These are phyloP conservation scores for Theileria parva DNA, from an alignment of 169 alveolate genomes.

Conservation along the genomic window DNA sequence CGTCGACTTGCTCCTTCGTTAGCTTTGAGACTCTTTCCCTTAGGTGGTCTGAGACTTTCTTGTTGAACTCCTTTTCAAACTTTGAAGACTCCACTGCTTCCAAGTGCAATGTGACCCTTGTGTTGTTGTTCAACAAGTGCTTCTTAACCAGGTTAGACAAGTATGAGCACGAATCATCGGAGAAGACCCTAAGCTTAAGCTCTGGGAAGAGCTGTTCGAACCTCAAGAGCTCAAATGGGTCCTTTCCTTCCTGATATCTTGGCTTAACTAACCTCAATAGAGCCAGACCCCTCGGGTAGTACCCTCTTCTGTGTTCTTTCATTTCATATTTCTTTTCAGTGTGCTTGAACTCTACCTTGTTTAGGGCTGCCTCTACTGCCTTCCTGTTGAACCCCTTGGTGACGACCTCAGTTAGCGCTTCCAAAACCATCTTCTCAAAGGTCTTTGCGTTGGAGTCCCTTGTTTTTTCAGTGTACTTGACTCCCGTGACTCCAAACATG, in stretches of 20 bases:
- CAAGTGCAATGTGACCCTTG: conserved; percentile 67
- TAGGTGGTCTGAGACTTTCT: conserved; percentile 37
- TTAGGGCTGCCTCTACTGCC: conserved; percentile 76
- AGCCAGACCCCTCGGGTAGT: conserved; percentile 57
- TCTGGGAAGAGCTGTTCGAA: conserved; percentile 40
- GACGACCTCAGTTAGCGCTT: conserved; percentile 62
- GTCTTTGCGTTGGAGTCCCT: conserved; percentile 36
- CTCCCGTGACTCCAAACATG: conserved; percentile 49
- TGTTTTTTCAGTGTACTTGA: conserved; percentile 11
- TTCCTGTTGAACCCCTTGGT: conserved; percentile 71
- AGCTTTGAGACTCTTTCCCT: conserved; percentile 54
- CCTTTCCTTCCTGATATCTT: conserved; percentile 28
- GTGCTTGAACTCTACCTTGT: conserved; percentile 67
- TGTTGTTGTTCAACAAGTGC: conserved; percentile 69
- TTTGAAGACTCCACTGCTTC: conserved; percentile 66
- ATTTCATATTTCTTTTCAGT: conserved; percentile 53
- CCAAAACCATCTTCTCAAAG: conserved; percentile 61
- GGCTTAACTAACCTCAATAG: conserved; percentile 45
- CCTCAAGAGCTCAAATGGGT: conserved; percentile 46
- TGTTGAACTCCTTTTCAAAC: conserved; percentile 62
- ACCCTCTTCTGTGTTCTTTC: conserved; percentile 59
- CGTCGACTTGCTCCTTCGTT: conserved; percentile 66
- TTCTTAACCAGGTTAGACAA: conserved; percentile 62
- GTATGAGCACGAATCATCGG: conserved; percentile 56
- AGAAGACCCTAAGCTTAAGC: conserved; percentile 20